Percentiles rank a stretch among this genome's conserved stretches.
Evolutionary conservation across 1,139 yeast species (phyloP).

Genomic region (Saccharomycopsis phalli): DNA sequence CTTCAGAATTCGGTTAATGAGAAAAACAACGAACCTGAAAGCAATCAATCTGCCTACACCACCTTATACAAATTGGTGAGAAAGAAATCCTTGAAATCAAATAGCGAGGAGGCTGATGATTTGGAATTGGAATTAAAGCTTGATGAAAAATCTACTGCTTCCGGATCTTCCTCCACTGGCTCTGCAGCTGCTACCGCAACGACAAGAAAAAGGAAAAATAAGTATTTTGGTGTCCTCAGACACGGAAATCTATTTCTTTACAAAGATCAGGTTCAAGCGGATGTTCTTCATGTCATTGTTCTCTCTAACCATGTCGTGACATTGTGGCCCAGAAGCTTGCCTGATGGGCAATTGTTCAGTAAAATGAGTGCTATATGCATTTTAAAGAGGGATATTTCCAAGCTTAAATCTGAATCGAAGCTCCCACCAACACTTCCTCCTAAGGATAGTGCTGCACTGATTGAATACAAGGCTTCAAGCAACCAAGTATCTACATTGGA

Average conservation of each 20-base stretch:
- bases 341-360: conserved; percentile 72
- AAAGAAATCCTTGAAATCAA: conserved; percentile 24
- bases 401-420: not conserved
- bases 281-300: conserved; percentile 74
- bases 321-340: conserved; percentile 74
- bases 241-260: conserved; percentile 84
- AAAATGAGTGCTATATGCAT: conserved; percentile 74
- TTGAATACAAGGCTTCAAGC: conserved; percentile 17
- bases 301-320: conserved; percentile 61
- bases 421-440: conserved; percentile 22
- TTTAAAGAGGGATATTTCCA: conserved; percentile 32
- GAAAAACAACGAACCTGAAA: conserved; percentile 21
- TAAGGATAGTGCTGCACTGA: conserved; percentile 24
- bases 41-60: conserved; percentile 46
- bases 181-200: conserved; percentile 25
- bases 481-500: conserved; percentile 25
- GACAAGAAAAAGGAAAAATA: conserved; percentile 41
- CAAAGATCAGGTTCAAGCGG: conserved; percentile 54
- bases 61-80: conserved; percentile 51
- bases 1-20: conserved; percentile 34
- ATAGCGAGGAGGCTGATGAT: conserved; percentile 19
- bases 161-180: conserved; percentile 22
- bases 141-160: conserved; percentile 2
- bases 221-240: conserved; percentile 59
- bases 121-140: conserved; percentile 23